A percentile compares a stretch with the other conserved stretches of the same genome.
These are phyloP conservation scores for Moricandia moricandioides DNA, from an alignment of 345 rosid species.

Conservation along the genomic window DNA sequence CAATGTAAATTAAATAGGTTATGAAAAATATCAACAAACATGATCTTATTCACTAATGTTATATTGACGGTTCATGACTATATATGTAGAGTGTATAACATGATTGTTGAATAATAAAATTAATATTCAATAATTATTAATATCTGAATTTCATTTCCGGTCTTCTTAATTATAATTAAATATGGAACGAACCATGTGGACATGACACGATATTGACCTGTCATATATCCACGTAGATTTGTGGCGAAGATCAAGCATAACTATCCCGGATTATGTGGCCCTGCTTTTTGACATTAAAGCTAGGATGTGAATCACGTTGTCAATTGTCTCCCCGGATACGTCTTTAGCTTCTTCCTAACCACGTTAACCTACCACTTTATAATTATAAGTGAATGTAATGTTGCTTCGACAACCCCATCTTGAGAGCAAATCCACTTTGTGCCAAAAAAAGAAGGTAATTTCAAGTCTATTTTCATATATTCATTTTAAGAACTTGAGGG, in stretches of 20 bases:
- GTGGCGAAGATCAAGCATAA: background rate
- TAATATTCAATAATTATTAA: too few species aligned
- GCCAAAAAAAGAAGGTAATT: background rate
- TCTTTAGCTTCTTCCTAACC: background rate
- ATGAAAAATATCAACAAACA: too few species aligned
- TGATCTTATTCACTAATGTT: too few species aligned
- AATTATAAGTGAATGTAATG: background rate
- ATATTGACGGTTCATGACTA: too few species aligned
- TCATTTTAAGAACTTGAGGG: background rate
- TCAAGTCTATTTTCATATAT: background rate
- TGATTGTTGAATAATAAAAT: too few species aligned
- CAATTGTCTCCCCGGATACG: background rate
- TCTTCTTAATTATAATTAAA: too few species aligned
- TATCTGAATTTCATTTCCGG: too few species aligned
- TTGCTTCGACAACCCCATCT: background rate
- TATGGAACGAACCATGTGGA: background rate
- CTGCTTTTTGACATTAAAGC: background rate
- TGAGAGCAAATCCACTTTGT: background rate
- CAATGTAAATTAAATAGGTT: too few species aligned
- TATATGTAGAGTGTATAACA: too few species aligned
- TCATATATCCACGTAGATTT: background rate
- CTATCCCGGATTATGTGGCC: background rate
- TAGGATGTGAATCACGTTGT: background rate
- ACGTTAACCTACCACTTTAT: background rate
- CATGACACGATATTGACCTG: background rate